These are phyloP conservation scores for Craspedostauros australis DNA, from an alignment of 108 stramenopile genomes.

Conservation along the genomic window DNA sequence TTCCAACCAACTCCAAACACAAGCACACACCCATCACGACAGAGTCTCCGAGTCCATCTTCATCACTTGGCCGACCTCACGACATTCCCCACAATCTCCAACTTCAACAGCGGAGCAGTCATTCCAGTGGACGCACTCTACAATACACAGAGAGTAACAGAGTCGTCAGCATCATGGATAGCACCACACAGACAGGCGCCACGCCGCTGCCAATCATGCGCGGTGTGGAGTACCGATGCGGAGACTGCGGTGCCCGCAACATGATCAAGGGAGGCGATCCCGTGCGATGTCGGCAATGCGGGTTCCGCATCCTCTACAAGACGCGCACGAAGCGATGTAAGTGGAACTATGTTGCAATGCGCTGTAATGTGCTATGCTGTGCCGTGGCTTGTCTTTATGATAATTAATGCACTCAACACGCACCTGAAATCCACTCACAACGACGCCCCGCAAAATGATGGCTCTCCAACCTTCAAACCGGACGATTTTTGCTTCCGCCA, in stretches of 20 bases:
- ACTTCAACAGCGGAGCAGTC: too few species aligned
- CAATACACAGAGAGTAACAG: too few species aligned
- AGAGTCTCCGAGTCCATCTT: too few species aligned
- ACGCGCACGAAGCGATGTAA: conserved; percentile 91
- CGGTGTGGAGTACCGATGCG: conserved; percentile 86
- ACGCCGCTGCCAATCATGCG: conserved; percentile 38
- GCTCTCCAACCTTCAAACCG: neutral
- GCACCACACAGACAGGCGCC: too few species aligned
- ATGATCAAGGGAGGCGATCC: conserved; percentile 81
- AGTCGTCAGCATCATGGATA: too few species aligned
- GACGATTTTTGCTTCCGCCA: neutral
- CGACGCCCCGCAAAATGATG: neutral
- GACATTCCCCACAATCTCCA: too few species aligned
- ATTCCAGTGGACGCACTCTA: too few species aligned
- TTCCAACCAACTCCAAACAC: too few species aligned
- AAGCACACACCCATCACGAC: too few species aligned
- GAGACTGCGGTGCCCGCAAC: conserved; percentile 96
- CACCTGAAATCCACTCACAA: neutral
- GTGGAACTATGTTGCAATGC: conserved; percentile 9
- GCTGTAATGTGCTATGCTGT: neutral
- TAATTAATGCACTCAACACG: too few species aligned
- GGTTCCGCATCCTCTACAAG: conserved; percentile 98
- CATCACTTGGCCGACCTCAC: too few species aligned
- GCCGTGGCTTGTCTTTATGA: neutral
- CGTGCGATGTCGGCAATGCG: conserved; percentile 95